Conservation (phyloP, 352 stramenopile species). For the Phytophthora quininea region DNA sequence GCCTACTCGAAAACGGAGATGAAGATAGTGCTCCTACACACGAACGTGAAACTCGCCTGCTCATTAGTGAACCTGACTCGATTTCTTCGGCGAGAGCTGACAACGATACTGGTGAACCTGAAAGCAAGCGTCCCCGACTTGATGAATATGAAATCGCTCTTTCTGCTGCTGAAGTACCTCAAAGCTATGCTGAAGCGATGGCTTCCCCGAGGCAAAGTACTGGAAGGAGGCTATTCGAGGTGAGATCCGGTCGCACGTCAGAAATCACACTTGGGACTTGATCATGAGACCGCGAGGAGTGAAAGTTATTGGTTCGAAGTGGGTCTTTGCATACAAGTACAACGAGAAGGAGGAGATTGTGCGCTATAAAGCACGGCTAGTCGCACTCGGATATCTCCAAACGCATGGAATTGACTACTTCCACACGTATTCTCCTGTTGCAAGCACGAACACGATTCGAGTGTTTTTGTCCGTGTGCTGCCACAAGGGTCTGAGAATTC, state of each 20-base stretch:
- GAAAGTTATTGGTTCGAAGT: slow-evolving; percentile 18
- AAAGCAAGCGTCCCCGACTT: slow-evolving; percentile 3
- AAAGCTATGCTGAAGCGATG: slow-evolving; percentile 12
- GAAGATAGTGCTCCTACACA: not conserved
- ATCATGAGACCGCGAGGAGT: not conserved
- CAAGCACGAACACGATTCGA: slow-evolving; percentile 23
- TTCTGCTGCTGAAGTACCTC: slow-evolving; percentile 4
- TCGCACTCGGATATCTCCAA: slow-evolving; percentile 30
- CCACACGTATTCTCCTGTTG: slow-evolving; percentile 36
- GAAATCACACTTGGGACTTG: not conserved
- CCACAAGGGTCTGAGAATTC: slow-evolving; percentile 11
- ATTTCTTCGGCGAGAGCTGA: not conserved
- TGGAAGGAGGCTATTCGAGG: slow-evolving; percentile 20
- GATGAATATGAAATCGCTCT: slow-evolving; percentile 15
- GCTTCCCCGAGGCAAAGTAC: slow-evolving; percentile 1
- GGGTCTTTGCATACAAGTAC: slow-evolving; percentile 30
- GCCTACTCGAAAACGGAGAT: not conserved
- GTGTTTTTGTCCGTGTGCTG: slow-evolving; percentile 33
- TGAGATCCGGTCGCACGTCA: not conserved
- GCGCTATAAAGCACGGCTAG: slow-evolving; percentile 33
- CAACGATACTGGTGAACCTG: not conserved
- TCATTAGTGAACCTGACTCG: not conserved
- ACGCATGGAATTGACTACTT: slow-evolving; percentile 26
- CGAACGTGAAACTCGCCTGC: not conserved
- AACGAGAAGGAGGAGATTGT: slow-evolving; percentile 26